Evolutionary conservation across 116 monocot genomes (phyloP).

Genomic region (Posidonia oceanica): DNA sequence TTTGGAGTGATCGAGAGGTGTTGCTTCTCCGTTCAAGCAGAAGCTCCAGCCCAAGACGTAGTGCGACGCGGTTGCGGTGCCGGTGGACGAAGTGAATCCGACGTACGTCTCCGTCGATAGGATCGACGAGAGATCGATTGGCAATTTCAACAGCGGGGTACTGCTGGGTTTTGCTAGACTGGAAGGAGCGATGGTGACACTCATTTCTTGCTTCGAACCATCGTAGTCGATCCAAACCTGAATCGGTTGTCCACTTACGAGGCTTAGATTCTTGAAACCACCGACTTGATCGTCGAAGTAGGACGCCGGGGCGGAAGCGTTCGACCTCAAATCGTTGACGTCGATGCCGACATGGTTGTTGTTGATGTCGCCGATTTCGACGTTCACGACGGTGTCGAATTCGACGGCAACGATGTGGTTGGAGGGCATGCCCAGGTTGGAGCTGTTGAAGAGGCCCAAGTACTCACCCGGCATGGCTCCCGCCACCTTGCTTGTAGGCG

Average conservation of each 20-base stretch:
- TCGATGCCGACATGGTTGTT: constrained; percentile 34
- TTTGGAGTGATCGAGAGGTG: constrained; percentile 1
- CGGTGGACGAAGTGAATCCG: constrained; percentile 19
- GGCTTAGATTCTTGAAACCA: constrained; percentile 10
- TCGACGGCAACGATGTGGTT: constrained; percentile 24
- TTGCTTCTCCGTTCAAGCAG: neutral
- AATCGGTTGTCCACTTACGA: constrained; percentile 10
- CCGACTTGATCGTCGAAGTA: constrained; percentile 1
- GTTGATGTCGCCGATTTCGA: constrained; percentile 18
- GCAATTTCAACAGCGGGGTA: constrained; percentile 4
- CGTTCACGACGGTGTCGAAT: constrained; percentile 17
- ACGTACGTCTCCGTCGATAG: constrained; percentile 9
- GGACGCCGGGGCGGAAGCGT: neutral
- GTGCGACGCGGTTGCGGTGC: neutral
- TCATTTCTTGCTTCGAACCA: neutral
- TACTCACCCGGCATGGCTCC: neutral
- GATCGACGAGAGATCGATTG: constrained; percentile 3
- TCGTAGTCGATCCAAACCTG: constrained; percentile 23
- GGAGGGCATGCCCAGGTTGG: neutral
- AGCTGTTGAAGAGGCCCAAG: constrained; percentile 23
- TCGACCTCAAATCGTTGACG: constrained; percentile 13
- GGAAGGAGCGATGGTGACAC: constrained; percentile 14
- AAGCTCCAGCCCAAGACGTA: constrained; percentile 23
- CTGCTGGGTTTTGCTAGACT: constrained; percentile 5
- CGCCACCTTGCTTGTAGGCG: constrained; percentile 8